A percentile compares a stretch with the other conserved stretches of the same genome.
Conservation (phyloP, 2,329 filamentous ascomycete species). For the Pseudogymnoascus sp. region DNA sequence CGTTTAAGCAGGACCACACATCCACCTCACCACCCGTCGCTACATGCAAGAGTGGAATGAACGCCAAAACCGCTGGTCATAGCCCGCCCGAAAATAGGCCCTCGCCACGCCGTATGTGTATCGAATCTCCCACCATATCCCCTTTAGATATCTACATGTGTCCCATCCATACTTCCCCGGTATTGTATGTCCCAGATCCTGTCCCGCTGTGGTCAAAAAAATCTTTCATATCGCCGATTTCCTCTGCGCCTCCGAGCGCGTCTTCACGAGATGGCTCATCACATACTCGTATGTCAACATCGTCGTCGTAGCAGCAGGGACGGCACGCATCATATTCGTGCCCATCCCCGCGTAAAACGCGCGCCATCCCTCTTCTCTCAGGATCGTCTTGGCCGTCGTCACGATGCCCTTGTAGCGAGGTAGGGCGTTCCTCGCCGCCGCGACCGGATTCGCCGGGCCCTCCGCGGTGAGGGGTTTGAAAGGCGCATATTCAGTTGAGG, state of each 20-base stretch:
- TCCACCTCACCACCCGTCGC: background rate
- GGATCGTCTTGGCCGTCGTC: conserved; percentile 75
- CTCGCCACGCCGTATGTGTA: background rate
- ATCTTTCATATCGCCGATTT: background rate
- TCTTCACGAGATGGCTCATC: conserved; percentile 23
- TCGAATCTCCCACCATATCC: background rate
- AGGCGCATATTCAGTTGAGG: conserved; percentile 43
- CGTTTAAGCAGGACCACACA: background rate
- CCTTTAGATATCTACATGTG: background rate
- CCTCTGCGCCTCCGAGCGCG: background rate
- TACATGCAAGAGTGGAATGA: background rate
- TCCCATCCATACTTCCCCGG: background rate
- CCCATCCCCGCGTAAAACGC: conserved; percentile 97
- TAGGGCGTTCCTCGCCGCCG: conserved; percentile 27
- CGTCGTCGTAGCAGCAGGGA: conserved; percentile 92
- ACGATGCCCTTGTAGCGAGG: conserved; percentile 68
- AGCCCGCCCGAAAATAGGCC: background rate
- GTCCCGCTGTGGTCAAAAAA: background rate
- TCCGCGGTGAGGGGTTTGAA: conserved; percentile 24
- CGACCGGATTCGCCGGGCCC: conserved; percentile 21
- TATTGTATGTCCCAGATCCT: background rate
- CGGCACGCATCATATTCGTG: conserved; percentile 92
- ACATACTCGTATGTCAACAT: conserved; percentile 94
- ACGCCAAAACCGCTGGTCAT: background rate
- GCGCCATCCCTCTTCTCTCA: conserved; percentile 87